A percentile compares a stretch with the other conserved stretches of the same genome.
Conservation (phyloP, 2,329 filamentous ascomycete genomes). For the Nothophaeocryptopus gaeumannii region DNA sequence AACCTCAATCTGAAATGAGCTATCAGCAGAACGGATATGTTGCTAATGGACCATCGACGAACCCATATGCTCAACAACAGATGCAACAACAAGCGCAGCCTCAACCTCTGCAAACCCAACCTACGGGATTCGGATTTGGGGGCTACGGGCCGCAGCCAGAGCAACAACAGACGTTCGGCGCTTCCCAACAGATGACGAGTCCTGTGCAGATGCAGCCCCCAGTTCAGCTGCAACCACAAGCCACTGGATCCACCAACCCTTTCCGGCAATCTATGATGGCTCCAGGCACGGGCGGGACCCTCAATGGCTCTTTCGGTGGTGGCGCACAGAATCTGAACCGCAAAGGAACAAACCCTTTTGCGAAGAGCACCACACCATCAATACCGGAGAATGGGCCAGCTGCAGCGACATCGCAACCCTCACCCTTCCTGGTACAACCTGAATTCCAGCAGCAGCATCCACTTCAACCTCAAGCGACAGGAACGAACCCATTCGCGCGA, state of each 20-base stretch:
- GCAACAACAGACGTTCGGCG: slow-evolving; percentile 38
- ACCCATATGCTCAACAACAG: slow-evolving; percentile 38
- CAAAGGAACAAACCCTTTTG: slow-evolving; percentile 54
- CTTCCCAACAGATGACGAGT: slow-evolving; percentile 29
- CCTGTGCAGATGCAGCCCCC: slow-evolving; percentile 36
- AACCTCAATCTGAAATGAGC: background rate
- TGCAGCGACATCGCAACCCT: slow-evolving; percentile 18
- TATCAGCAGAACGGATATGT: slow-evolving; percentile 21
- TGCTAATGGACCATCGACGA: slow-evolving; percentile 22
- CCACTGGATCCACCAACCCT: slow-evolving; percentile 75
- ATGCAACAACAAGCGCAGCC: slow-evolving; percentile 29
- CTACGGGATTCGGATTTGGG: slow-evolving; percentile 77
- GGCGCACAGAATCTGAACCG: slow-evolving; percentile 23
- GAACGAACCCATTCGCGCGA: slow-evolving; percentile 70
- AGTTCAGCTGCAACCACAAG: slow-evolving; percentile 47
- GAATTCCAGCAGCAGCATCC: slow-evolving; percentile 38
- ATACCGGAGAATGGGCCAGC: slow-evolving; percentile 26
- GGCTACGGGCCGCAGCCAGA: slow-evolving; percentile 73
- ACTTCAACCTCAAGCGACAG: slow-evolving; percentile 59
- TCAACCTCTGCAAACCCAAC: slow-evolving; percentile 57
- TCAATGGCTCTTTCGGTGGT: slow-evolving; percentile 1
- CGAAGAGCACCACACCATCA: slow-evolving; percentile 49
- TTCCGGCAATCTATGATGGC: slow-evolving; percentile 87
- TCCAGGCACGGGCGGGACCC: slow-evolving; percentile 20
- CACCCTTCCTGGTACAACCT: slow-evolving; percentile 20